These are phyloP conservation scores for Lophium mytilinum DNA, from an alignment of 495 filamentous ascomycete species.

Conservation along the genomic window DNA sequence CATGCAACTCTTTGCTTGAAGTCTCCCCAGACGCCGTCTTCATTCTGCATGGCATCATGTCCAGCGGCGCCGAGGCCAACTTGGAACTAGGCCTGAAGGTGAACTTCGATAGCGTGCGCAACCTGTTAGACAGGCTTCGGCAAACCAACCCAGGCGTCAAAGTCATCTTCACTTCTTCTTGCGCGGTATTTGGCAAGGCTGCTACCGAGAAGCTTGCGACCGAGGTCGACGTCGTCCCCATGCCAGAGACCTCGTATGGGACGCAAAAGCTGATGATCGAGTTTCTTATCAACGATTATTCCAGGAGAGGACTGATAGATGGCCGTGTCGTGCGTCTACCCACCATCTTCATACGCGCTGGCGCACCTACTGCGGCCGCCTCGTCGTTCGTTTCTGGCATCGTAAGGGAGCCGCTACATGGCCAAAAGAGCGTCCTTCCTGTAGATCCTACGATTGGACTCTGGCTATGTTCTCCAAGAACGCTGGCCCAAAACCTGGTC, in stretches of 20 bases:
- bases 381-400: conserved; percentile 24
- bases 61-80: conserved; percentile 19
- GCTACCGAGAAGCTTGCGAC: conserved; percentile 18
- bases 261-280: conserved; percentile 27
- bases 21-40: conserved; percentile 15
- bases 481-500: conserved; percentile 20
- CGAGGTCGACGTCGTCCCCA: conserved; percentile 16
- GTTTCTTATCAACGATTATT: conserved; percentile 25
- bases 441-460: conserved; percentile 32
- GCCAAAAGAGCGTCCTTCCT: conserved; percentile 21
- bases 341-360: conserved; percentile 22
- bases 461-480: conserved; percentile 19
- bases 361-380: conserved; percentile 22
- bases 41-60: conserved; percentile 28
- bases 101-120: conserved; percentile 25
- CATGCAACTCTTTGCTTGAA: conserved; percentile 6
- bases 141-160: conserved; percentile 12
- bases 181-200: conserved; percentile 19
- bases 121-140: conserved; percentile 17
- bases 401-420: conserved; percentile 23
- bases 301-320: conserved; percentile 21
- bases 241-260: conserved; percentile 23
- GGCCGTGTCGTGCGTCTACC: conserved; percentile 23
- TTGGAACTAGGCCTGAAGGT: conserved; percentile 23
- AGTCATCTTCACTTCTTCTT: conserved; percentile 26